These are phyloP conservation scores for Globisporangium acanthophoron DNA, from an alignment of 352 stramenopile genomes.

Conservation along the genomic window DNA sequence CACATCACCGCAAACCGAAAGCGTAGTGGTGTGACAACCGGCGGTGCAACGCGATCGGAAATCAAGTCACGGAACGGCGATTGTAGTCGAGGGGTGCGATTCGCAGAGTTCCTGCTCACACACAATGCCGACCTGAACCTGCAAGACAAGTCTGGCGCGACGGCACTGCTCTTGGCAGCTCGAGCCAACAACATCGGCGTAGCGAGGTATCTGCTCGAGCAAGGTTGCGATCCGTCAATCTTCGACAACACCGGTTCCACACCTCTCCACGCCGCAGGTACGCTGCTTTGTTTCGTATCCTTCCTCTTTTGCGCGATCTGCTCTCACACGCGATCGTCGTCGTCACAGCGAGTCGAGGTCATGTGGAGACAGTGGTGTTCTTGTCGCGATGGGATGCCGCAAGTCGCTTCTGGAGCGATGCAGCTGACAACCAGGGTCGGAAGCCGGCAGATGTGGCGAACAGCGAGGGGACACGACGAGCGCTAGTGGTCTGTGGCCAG, in stretches of 20 bases:
- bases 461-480: constrained; percentile 17
- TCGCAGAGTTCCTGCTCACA: constrained; percentile 23
- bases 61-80: too few relatives aligned
- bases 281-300: neutral
- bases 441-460: constrained; percentile 30
- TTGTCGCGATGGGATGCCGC: constrained; percentile 50
- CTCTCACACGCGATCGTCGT: neutral
- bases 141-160: constrained; percentile 27
- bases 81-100: constrained; percentile 5
- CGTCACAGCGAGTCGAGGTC: constrained; percentile 21
- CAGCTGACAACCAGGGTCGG: constrained; percentile 27
- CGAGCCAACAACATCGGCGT: constrained; percentile 19
- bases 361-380: constrained; percentile 24
- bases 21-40: neutral
- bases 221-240: constrained; percentile 22
- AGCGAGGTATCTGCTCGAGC: constrained; percentile 21
- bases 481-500: constrained; percentile 24
- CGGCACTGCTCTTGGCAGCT: constrained; percentile 39
- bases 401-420: constrained; percentile 19
- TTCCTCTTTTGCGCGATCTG: neutral
- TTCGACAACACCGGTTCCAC: constrained; percentile 30
- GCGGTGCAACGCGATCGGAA: neutral
- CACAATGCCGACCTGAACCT: constrained; percentile 30
- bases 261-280: constrained; percentile 40
- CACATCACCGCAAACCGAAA: constrained; percentile 23